phyloP scores from a whole-genome alignment of 2,329 filamentous ascomycete species.

The Polychaeton citri region DNA sequence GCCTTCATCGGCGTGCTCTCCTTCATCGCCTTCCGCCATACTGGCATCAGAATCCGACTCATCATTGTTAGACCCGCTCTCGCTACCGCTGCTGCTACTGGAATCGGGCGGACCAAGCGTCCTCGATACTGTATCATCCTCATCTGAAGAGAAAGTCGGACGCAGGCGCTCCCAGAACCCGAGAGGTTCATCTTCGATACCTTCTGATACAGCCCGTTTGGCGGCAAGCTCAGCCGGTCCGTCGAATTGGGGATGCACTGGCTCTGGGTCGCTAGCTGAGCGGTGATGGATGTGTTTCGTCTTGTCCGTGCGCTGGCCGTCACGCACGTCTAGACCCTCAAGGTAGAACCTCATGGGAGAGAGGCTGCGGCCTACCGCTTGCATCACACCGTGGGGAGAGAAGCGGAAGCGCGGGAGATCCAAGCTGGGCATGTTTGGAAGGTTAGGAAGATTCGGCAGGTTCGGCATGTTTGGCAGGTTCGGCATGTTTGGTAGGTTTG shows the following conservation, averaged over 20 bases:
- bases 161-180: neutral
- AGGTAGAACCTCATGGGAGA: conserved; percentile 34
- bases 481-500: conserved; percentile 12
- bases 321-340: conserved; percentile 15
- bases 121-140: neutral
- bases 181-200: neutral
- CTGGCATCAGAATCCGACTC: neutral
- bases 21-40: conserved; percentile 3
- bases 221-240: neutral
- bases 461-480: conserved; percentile 17
- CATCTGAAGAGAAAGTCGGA: too few species aligned
- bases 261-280: neutral
- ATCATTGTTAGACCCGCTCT: neutral
- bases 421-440: conserved; percentile 15
- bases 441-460: conserved; percentile 11
- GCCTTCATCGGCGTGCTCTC: conserved; percentile 3
- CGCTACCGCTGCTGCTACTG: neutral
- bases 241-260: neutral
- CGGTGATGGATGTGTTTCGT: neutral
- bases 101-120: neutral
- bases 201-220: neutral
- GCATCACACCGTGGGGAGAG: conserved; percentile 32
- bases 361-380: conserved; percentile 30
- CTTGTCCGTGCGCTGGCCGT: conserved; percentile 1
- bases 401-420: conserved; percentile 29